These are phyloP conservation scores for Halteria grandinella DNA, from an alignment of 73 alveolate genomes.

Conservation along the genomic window DNA sequence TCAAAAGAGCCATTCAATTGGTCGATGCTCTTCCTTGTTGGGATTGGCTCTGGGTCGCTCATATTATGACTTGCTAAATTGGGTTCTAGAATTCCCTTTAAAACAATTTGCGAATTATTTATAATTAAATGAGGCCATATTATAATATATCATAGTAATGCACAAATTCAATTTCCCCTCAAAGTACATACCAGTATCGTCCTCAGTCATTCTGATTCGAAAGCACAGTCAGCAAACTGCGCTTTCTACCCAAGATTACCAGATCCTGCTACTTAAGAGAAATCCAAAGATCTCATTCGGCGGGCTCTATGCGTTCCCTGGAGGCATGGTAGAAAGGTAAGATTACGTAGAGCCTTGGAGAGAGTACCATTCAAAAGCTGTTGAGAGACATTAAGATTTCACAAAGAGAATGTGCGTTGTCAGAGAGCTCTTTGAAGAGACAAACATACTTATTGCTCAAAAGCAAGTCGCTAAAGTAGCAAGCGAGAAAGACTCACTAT, in stretches of 20 bases:
- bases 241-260: constrained; percentile 26
- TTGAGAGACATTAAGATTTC: constrained; percentile 35
- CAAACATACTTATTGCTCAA: constrained; percentile 13
- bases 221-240: too few species aligned
- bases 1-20: background rate
- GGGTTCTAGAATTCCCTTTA: background rate
- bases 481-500: background rate
- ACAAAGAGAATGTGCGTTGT: constrained; percentile 23
- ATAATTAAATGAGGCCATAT: background rate
- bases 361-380: background rate
- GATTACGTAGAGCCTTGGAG: constrained; percentile 22
- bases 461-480: background rate
- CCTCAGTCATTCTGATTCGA: too few species aligned
- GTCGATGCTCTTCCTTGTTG: background rate
- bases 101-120: background rate
- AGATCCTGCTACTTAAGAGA: constrained; percentile 50
- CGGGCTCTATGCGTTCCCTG: constrained; percentile 62
- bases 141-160: too few species aligned
- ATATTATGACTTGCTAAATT: background rate
- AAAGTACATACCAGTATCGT: constrained; percentile 35
- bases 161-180: constrained; percentile 20
- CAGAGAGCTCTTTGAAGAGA: constrained; percentile 45
- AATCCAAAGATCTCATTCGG: constrained; percentile 49
- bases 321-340: constrained; percentile 58
- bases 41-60: background rate